Evolutionary conservation across 176 grass and related monocot species (phyloP).

Genomic region (Aegilops tauschii): DNA sequence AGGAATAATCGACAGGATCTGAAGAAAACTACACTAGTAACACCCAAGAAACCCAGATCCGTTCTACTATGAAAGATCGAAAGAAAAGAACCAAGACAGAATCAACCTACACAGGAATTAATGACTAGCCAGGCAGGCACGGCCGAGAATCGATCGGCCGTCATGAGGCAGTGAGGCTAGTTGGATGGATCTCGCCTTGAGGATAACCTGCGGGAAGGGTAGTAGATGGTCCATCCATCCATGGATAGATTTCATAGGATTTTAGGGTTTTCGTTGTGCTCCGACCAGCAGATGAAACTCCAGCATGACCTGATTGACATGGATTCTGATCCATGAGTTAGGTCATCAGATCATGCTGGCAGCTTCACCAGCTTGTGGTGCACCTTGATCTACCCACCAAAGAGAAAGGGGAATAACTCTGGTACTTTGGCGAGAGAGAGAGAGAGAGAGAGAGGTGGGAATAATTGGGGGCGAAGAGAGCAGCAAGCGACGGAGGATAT

Average conservation of each 20-base stretch:
- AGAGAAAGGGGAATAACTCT: neutral
- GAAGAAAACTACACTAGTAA: neutral
- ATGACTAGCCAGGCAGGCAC: neutral
- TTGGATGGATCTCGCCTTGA: constrained; percentile 21
- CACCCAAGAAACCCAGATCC: neutral
- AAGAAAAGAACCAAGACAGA: neutral
- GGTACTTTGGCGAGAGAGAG: neutral
- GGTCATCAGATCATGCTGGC: constrained; percentile 74
- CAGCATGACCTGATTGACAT: constrained; percentile 57
- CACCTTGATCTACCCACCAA: constrained; percentile 27
- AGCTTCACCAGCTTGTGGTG: constrained; percentile 66
- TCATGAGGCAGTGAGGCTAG: neutral
- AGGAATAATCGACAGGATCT: neutral
- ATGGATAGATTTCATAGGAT: neutral
- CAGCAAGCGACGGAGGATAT: constrained; percentile 7
- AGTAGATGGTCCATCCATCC: neutral
- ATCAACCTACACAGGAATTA: neutral
- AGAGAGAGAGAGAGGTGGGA: neutral
- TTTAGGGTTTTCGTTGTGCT: constrained; percentile 47
- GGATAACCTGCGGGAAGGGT: neutral
- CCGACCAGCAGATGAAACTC: constrained; percentile 73
- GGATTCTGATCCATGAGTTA: neutral
- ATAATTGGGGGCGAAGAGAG: constrained; percentile 13
- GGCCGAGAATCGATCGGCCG: neutral
- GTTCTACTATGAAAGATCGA: neutral